phyloP scores from a whole-genome alignment of 1,284 basidiomycete species.

The Termitomyces sp. region DNA sequence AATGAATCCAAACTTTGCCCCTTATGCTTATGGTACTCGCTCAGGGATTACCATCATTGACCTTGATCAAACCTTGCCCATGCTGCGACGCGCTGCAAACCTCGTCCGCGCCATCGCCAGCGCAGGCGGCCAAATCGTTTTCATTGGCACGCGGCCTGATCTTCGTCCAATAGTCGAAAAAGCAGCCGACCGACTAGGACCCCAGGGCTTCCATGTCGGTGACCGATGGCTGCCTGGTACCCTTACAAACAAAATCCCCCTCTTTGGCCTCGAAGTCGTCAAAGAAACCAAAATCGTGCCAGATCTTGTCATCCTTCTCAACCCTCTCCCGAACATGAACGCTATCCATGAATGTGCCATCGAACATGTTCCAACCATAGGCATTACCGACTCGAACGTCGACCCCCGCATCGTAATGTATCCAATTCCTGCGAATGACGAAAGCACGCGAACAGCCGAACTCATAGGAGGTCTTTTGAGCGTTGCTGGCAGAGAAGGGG shows the following conservation, averaged over 20 bases:
- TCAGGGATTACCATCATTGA: slow-evolving; percentile 93
- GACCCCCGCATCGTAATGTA: slow-evolving; percentile 98
- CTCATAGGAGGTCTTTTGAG: slow-evolving; percentile 88
- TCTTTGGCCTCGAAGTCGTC: slow-evolving; percentile 65
- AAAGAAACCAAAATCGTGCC: slow-evolving; percentile 63
- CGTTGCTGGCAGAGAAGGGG: slow-evolving; percentile 86
- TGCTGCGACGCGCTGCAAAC: slow-evolving; percentile 85
- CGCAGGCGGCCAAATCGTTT: slow-evolving; percentile 82
- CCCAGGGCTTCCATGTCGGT: slow-evolving; percentile 77
- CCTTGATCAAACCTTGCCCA: slow-evolving; percentile 89
- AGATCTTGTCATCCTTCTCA: slow-evolving; percentile 87
- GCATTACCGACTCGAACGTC: slow-evolving; percentile 90
- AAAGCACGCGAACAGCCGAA: slow-evolving; percentile 86
- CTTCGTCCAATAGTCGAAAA: slow-evolving; percentile 73
- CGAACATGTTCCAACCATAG: slow-evolving; percentile 83
- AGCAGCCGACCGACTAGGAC: slow-evolving; percentile 77
- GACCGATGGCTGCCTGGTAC: slow-evolving; percentile 94
- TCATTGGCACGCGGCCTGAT: slow-evolving; percentile 85
- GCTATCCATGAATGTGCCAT: slow-evolving; percentile 85
- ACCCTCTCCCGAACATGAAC: slow-evolving; percentile 79
- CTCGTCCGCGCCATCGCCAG: slow-evolving; percentile 82
- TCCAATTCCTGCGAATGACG: slow-evolving; percentile 97
- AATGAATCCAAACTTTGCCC: slow-evolving; percentile 84
- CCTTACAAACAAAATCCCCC: slow-evolving; percentile 83
- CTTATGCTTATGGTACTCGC: slow-evolving; percentile 93